phyloP scores from a whole-genome alignment of 2,329 filamentous ascomycete species.

The Paecilomyces formosus region DNA sequence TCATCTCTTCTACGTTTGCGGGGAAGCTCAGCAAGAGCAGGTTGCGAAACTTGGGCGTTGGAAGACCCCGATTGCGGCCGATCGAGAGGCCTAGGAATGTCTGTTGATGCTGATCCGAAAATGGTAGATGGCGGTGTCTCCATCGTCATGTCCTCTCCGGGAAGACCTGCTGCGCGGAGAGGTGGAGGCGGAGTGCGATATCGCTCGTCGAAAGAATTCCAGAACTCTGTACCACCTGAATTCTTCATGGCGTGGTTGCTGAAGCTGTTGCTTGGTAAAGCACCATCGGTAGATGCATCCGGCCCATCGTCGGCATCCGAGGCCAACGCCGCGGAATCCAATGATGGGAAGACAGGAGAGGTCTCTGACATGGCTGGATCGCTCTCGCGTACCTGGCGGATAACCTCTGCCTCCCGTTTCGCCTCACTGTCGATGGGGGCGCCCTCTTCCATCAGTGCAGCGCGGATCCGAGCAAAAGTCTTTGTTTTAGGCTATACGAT shows the following conservation, averaged over 20 bases:
- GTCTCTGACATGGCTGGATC: slow-evolving; percentile 55
- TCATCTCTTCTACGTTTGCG: slow-evolving; percentile 81
- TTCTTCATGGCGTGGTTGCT: slow-evolving; percentile 67
- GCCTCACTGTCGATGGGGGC: slow-evolving; percentile 84
- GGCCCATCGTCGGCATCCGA: slow-evolving; percentile 13
- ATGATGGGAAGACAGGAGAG: slow-evolving; percentile 42
- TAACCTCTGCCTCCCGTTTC: slow-evolving; percentile 86
- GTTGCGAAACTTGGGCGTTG: slow-evolving; percentile 32
- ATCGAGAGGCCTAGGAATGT: slow-evolving; percentile 25
- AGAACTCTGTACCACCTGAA: slow-evolving; percentile 65
- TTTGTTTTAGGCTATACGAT: slow-evolving; percentile 77
- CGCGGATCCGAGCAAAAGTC: slow-evolving; percentile 86
- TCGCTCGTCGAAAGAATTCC: slow-evolving; percentile 70
- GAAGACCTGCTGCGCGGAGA: slow-evolving; percentile 49
- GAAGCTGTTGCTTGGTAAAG: slow-evolving; percentile 60
- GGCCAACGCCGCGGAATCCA: slow-evolving; percentile 35
- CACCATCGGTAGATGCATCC: slow-evolving; percentile 20
- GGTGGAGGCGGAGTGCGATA: slow-evolving; percentile 58
- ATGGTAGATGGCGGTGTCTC: slow-evolving; percentile 32
- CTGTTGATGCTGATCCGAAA: slow-evolving; percentile 15
- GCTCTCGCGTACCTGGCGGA: slow-evolving; percentile 88
- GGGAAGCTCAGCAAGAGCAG: slow-evolving; percentile 62
- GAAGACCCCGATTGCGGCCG: slow-evolving; percentile 29
- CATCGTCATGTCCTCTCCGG: slow-evolving; percentile 36
- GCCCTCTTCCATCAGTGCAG: slow-evolving; percentile 79